Evolutionary conservation across 2,329 filamentous ascomycete genomes (phyloP).

Genomic region (Diaporthe batatas): DNA sequence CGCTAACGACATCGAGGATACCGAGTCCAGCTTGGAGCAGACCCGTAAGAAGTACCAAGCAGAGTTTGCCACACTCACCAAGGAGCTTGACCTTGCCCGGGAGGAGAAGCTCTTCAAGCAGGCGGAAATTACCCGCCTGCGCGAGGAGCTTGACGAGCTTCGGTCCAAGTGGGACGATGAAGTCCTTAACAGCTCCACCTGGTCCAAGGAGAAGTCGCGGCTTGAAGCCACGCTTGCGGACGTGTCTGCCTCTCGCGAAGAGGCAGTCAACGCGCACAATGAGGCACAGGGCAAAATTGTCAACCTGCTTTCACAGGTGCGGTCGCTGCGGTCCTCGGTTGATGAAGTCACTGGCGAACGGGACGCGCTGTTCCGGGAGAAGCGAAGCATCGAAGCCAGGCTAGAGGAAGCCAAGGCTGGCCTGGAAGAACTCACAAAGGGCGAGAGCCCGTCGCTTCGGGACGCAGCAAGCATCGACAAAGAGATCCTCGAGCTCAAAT

Average conservation of each 20-base stretch:
- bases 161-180: slow-evolving; percentile 98
- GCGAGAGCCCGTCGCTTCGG: slow-evolving; percentile 88
- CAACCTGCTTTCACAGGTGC: slow-evolving; percentile 88
- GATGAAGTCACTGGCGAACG: slow-evolving; percentile 90
- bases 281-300: slow-evolving; percentile 96
- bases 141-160: slow-evolving; percentile 96
- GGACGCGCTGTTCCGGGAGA: slow-evolving; percentile 87
- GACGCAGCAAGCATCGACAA: slow-evolving; percentile 91
- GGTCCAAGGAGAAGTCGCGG: slow-evolving; percentile 97
- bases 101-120: slow-evolving; percentile 90
- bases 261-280: slow-evolving; percentile 92
- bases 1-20: slow-evolving; percentile 96
- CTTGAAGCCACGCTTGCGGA: slow-evolving; percentile 91
- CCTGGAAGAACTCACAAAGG: slow-evolving; percentile 87
- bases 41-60: slow-evolving; percentile 97
- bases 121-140: slow-evolving; percentile 85
- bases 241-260: slow-evolving; percentile 90
- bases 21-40: slow-evolving; percentile 95
- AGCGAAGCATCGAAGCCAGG: slow-evolving; percentile 87
- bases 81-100: slow-evolving; percentile 92
- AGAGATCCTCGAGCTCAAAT: slow-evolving; percentile 90
- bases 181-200: slow-evolving; percentile 95
- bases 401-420: slow-evolving; percentile 89
- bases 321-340: slow-evolving; percentile 83
- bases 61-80: slow-evolving; percentile 89